A percentile compares a stretch with the other conserved stretches of the same genome.
Evolutionary conservation across 352 stramenopile species (phyloP).

Genomic region (Pythium inflatum): DNA sequence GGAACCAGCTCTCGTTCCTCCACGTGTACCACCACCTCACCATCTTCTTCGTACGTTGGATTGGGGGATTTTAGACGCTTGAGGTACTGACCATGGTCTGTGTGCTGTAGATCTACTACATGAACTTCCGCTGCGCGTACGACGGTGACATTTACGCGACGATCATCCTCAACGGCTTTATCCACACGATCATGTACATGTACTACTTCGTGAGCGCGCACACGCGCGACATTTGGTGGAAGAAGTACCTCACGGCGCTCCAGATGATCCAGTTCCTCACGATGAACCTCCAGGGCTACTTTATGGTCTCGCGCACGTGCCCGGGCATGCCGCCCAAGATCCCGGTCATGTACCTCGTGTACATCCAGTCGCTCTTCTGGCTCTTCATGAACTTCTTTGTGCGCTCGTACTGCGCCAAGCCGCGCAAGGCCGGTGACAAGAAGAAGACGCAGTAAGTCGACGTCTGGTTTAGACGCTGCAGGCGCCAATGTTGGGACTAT

Average conservation of each 20-base stretch:
- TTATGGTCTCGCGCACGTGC: slow-evolving; percentile 73
- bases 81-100: neutral
- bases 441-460: neutral
- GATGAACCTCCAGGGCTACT: slow-evolving; percentile 58
- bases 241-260: slow-evolving; percentile 92
- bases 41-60: slow-evolving; percentile 82
- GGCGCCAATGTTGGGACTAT: neutral
- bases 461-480: neutral
- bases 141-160: slow-evolving; percentile 94
- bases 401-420: slow-evolving; percentile 11
- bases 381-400: slow-evolving; percentile 94
- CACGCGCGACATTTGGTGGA: slow-evolving; percentile 96
- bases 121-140: slow-evolving; percentile 90
- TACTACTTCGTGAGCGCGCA: slow-evolving; percentile 97
- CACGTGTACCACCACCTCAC: slow-evolving; percentile 96
- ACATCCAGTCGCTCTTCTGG: slow-evolving; percentile 95
- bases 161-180: slow-evolving; percentile 95
- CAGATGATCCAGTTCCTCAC: slow-evolving; percentile 92
- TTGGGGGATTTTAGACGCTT: neutral
- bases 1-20: slow-evolving; percentile 93
- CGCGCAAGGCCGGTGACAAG: slow-evolving; percentile 1
- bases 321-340: slow-evolving; percentile 63
- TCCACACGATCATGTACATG: slow-evolving; percentile 97
- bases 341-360: slow-evolving; percentile 85
- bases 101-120: slow-evolving; percentile 83